These are phyloP conservation scores for Nidularia pulvinata DNA, from an alignment of 768 basidiomycete species.

Conservation along the genomic window DNA sequence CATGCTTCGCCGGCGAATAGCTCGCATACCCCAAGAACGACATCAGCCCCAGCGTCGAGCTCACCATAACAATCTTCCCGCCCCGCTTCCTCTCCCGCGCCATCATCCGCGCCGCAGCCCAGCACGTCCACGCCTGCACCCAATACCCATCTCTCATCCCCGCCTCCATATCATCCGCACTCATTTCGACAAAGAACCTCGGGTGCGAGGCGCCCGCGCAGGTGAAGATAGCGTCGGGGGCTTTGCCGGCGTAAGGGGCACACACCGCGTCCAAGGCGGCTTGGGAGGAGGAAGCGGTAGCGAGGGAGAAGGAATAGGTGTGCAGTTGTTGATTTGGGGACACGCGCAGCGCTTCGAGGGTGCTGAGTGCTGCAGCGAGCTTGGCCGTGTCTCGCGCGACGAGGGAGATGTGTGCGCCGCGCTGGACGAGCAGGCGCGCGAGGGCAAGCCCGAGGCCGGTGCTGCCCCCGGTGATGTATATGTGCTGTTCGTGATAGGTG, in stretches of 20 bases:
- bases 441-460: slow-evolving; percentile 79
- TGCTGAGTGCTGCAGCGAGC: slow-evolving; percentile 55
- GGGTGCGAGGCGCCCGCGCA: slow-evolving; percentile 80
- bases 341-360: slow-evolving; percentile 63
- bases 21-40: slow-evolving; percentile 76
- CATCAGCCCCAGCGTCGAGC: slow-evolving; percentile 75
- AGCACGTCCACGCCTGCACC: slow-evolving; percentile 56
- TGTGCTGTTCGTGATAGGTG: slow-evolving; percentile 72
- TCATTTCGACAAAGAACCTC: slow-evolving; percentile 73
- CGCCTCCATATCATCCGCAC: slow-evolving; percentile 50
- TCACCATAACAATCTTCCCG: slow-evolving; percentile 77
- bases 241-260: slow-evolving; percentile 46
- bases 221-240: slow-evolving; percentile 76
- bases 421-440: slow-evolving; percentile 60
- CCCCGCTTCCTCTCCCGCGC: slow-evolving; percentile 57
- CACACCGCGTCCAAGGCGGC: slow-evolving; percentile 66
- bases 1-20: slow-evolving; percentile 86
- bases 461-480: slow-evolving; percentile 87
- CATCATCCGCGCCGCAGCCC: slow-evolving; percentile 63
- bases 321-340: slow-evolving; percentile 60
- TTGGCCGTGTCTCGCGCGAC: slow-evolving; percentile 74
- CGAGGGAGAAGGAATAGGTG: slow-evolving; percentile 67
- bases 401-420: slow-evolving; percentile 84
- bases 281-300: slow-evolving; percentile 46
- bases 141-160: slow-evolving; percentile 47